These are phyloP conservation scores for Blastobotrys attinorum DNA, from an alignment of 805 yeast species.

Conservation along the genomic window DNA sequence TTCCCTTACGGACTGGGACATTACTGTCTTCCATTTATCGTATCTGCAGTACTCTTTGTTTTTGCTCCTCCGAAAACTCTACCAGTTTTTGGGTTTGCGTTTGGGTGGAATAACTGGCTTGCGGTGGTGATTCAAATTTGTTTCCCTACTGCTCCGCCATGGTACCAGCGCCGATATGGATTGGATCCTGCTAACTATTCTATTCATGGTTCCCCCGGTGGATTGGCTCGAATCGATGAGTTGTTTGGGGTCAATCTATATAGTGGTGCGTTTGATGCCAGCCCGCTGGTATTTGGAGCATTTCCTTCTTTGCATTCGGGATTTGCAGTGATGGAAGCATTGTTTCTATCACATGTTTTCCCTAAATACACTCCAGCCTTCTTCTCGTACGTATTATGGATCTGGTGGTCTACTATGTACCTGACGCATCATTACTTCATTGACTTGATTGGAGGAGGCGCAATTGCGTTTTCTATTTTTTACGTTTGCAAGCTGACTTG, in stretches of 20 bases:
- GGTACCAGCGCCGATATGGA: slow-evolving; percentile 85
- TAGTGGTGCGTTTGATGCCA: slow-evolving; percentile 69
- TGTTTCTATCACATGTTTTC: slow-evolving; percentile 75
- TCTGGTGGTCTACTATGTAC: slow-evolving; percentile 99
- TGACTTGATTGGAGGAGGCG: slow-evolving; percentile 90
- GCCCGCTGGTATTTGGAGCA: slow-evolving; percentile 94
- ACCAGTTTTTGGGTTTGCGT: slow-evolving; percentile 81
- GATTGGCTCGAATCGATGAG: slow-evolving; percentile 77
- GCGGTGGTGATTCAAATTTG: slow-evolving; percentile 79
- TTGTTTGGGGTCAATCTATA: slow-evolving; percentile 75
- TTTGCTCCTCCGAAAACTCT: slow-evolving; percentile 89
- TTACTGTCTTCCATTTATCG: slow-evolving; percentile 83
- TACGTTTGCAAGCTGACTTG: slow-evolving; percentile 54
- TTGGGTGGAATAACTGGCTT: slow-evolving; percentile 85
- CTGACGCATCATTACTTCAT: slow-evolving; percentile 93
- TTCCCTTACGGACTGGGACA: slow-evolving; percentile 89
- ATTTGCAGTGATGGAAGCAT: slow-evolving; percentile 87
- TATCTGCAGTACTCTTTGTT: slow-evolving; percentile 66
- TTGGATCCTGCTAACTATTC: slow-evolving; percentile 82
- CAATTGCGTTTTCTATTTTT: slow-evolving; percentile 66
- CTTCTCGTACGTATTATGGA: slow-evolving; percentile 76
- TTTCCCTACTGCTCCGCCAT: slow-evolving; percentile 95
- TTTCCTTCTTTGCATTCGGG: slow-evolving; percentile 83
- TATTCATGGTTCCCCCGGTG: slow-evolving; percentile 95
- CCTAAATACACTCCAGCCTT: slow-evolving; percentile 62